A percentile compares a stretch with the other conserved stretches of the same genome.
Evolutionary conservation across 2,329 filamentous ascomycete genomes (phyloP).

Genomic region (Hysterium pulicare): DNA sequence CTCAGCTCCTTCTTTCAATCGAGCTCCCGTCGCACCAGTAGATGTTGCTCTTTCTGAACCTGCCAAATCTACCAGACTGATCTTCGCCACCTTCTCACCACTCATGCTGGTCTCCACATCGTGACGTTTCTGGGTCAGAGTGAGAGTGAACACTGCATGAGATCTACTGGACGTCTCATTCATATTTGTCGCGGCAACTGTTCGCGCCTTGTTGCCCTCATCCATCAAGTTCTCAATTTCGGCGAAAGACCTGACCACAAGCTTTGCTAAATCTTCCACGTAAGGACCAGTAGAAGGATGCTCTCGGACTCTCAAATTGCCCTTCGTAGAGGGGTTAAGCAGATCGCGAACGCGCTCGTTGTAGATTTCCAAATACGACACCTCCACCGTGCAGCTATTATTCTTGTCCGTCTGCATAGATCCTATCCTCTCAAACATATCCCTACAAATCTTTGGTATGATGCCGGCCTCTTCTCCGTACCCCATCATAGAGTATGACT

Average conservation of each 20-base stretch:
- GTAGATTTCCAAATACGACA: conserved; percentile 98
- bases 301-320: conserved; percentile 94
- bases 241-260: conserved; percentile 86
- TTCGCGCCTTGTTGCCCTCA: conserved; percentile 97
- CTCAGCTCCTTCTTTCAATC: conserved; percentile 95
- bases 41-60: conserved; percentile 97
- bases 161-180: conserved; percentile 98
- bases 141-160: conserved; percentile 96
- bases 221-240: conserved; percentile 99
- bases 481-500: conserved; percentile 99
- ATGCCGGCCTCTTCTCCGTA: conserved; percentile 95
- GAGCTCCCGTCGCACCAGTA: conserved; percentile 90
- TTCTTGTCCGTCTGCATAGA: conserved; percentile 69
- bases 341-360: conserved; percentile 96
- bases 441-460: conserved; percentile 93
- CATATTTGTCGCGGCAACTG: conserved; percentile 98
- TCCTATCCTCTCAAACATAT: conserved; percentile 90
- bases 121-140: conserved; percentile 87
- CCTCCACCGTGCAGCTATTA: conserved; percentile 87
- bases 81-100: conserved; percentile 96
- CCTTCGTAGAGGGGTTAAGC: conserved; percentile 91
- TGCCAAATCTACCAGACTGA: conserved; percentile 94
- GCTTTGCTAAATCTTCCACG: conserved; percentile 93
- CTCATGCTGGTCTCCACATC: conserved; percentile 94
- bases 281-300: conserved; percentile 97